phyloP scores from a whole-genome alignment of 176 grass and related monocot species.

The Paspalum notatum region DNA sequence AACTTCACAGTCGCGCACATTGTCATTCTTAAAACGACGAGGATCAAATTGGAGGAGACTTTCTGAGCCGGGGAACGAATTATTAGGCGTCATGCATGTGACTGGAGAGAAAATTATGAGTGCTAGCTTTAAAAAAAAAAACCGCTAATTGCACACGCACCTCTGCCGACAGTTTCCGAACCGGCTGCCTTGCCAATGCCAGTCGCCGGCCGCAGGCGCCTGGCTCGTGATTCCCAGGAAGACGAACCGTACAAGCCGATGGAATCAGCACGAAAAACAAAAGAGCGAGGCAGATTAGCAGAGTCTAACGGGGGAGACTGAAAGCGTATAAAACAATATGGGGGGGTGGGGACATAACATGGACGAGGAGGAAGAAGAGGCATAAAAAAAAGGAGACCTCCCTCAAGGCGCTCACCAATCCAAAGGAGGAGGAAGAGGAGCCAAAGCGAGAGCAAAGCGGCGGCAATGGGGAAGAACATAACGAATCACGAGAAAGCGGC shows the following conservation, averaged over 20 bases:
- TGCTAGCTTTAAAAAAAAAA: background rate
- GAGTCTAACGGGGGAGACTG: background rate
- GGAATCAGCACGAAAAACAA: slow-evolving; percentile 52
- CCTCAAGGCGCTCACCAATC: no score
- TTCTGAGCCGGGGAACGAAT: slow-evolving; percentile 2
- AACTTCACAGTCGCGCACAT: background rate
- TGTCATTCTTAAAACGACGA: slow-evolving; percentile 1
- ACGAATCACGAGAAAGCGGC: slow-evolving; percentile 97
- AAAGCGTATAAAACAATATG: background rate
- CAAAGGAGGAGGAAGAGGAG: no score
- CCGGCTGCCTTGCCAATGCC: background rate
- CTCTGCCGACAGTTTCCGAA: slow-evolving; percentile 43
- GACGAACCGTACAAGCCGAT: slow-evolving; percentile 40
- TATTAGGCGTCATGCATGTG: background rate
- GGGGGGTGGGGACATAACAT: no score
- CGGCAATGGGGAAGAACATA: slow-evolving; percentile 41
- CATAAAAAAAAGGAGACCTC: slow-evolving; percentile 14
- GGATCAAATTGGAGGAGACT: background rate
- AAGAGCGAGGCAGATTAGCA: background rate
- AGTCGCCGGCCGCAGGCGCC: background rate
- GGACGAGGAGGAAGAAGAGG: slow-evolving; percentile 2
- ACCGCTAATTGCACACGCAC: background rate
- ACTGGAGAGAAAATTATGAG: no score
- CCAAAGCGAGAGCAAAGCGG: slow-evolving; percentile 22
- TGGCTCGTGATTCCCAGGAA: slow-evolving; percentile 39